Percentiles rank a stretch among this genome's conserved stretches.
Conservation (phyloP, 768 basidiomycete genomes). For the Termitomyces titanicus region DNA sequence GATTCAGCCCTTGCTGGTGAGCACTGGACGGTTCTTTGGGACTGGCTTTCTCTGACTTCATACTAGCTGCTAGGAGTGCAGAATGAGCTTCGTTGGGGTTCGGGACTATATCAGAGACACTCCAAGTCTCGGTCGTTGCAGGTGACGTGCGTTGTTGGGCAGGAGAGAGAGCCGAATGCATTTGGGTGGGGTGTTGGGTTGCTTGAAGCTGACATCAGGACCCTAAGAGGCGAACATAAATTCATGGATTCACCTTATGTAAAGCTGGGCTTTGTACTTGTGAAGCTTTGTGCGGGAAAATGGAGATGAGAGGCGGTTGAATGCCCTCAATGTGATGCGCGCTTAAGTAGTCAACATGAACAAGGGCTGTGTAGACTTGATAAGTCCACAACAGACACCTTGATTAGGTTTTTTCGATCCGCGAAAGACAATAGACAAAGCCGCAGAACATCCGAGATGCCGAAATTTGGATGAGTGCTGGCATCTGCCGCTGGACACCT, state of each 20-base stretch:
- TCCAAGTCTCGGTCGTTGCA: neutral
- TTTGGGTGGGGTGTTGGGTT: neutral
- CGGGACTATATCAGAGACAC: slow-evolving; percentile 12
- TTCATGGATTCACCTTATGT: neutral
- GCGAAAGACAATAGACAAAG: neutral
- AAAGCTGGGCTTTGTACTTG: neutral
- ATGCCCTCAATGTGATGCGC: too few relatives aligned
- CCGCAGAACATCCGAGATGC: neutral
- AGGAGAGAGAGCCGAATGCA: neutral
- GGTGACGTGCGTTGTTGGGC: slow-evolving; percentile 14
- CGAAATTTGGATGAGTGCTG: too few relatives aligned
- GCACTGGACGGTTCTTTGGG: neutral
- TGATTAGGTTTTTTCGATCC: neutral
- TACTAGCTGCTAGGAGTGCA: neutral
- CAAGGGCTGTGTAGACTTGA: neutral
- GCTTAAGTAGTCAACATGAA: neutral
- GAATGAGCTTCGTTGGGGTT: slow-evolving; percentile 9
- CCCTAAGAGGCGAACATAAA: neutral
- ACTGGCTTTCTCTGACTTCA: neutral
- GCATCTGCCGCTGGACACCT: too few relatives aligned
- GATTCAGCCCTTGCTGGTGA: neutral
- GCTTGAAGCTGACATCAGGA: neutral
- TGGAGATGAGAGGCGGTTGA: neutral
- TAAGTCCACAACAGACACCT: neutral
- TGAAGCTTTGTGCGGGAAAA: neutral